Base-by-base conservation (phyloP, 75 land plant genomes). In the Cunninghamia lanceolata region DNA sequence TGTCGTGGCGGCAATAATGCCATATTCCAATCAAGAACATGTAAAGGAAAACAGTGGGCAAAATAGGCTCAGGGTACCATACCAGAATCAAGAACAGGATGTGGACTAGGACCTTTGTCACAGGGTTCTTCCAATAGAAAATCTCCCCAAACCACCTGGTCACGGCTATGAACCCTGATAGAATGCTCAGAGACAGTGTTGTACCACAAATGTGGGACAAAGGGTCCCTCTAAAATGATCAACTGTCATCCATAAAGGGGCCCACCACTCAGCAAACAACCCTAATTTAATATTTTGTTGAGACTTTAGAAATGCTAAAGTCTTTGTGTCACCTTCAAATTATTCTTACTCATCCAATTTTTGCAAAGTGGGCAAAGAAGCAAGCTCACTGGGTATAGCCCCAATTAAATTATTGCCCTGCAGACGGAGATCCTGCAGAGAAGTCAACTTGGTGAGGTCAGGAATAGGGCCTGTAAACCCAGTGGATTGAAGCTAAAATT, bases 401-500 rank as follows among this genome's bases (percentile, higher is more conserved):
- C 98, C 98, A 0, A 87, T 89, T 56, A 96, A 75, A 85, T 90
- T 88, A 81, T 94, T 94, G 81, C 92, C 92, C 83, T 92, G 85
- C 76, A 93, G 85, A 53, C 87, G 83, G 68, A 95, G 84, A 11
- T 59, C 88, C 83, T 86, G 19, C 73, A 95, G 77, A 2, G 63
- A 42, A 0, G 25, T 71, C 38, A 88, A 71, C 0, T 75, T 46
- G 28, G 90, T 83, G 52, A 94, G 82, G 66, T 92, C 92, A 11
- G 95, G 95, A 32, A 96, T 82, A 15, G 93, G 86, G 25, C 99
- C 99, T 0, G 92, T 80, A 86, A 96, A 93, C 4, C 85, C 84
- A 77, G 95, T 96, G 5, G 90, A 91, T 17, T 96, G 97, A 46
- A 96, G 83, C 97, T 97, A 94, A 34, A 95, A 85, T 86, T 88